Base-by-base conservation (phyloP, 78 protist genomes). In the Diacronema lutheri region DNA sequence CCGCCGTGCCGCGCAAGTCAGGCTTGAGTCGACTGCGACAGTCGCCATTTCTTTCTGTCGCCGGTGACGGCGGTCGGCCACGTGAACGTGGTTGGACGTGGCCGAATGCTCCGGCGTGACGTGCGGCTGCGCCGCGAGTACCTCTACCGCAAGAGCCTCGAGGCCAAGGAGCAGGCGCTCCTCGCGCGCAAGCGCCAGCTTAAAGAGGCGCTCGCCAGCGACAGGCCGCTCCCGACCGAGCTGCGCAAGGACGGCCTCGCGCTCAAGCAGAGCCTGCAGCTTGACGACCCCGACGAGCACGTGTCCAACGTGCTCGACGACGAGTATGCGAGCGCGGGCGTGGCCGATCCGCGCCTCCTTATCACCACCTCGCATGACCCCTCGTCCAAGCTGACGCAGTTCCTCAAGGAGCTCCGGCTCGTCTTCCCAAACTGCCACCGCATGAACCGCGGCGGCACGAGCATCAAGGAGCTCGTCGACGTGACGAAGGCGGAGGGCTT, bases 291-390 rank as follows among this genome's bases (percentile, higher is more conserved):
- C 12, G 26, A 20, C n/a, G 62, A 1, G 35, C 26, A 13, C 21
- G 37, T 14, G 2, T n/a, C n/a, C 19, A 35, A 72, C 69, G 76
- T 61, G 31, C 69, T 96, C 40, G 99, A 99, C 72, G 98, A 97
- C 88, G 99, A 99, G 90, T 99, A 99, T 77, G 93, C 93, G 2
- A n/a, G 46, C 26, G 99, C 98, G 0, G 99, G 99, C 20, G 78
- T 93, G 12, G 29, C 33, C 44, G 99, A 99, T 21, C 99, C 99
- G 13, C 88, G 90, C 58, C 84, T 99, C 10, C 81, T 99, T 44
- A 21, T 97, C 50, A 97, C 99, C 10, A 97, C 99, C 12, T 89
- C 98, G 4, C 94, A 96, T 38, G 97, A 96, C 72, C 99, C 99
- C 23, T 69, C 92, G 73, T 46, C 88, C 9, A 77, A 93, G 35